phyloP scores from a whole-genome alignment of 1,139 yeast genomes.

The Geotrichum reessii region DNA sequence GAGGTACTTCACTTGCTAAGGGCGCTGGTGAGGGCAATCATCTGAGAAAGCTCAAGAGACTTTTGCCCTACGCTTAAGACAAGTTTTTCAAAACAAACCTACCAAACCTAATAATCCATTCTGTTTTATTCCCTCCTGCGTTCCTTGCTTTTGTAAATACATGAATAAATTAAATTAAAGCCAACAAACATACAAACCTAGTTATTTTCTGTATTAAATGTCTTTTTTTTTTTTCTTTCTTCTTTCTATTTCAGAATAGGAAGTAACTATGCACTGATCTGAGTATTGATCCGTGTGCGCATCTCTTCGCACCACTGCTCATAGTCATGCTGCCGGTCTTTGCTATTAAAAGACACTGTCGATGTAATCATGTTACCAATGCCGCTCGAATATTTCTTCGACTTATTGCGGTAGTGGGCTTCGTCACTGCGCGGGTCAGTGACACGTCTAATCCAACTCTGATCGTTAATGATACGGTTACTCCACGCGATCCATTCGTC shows the following conservation, averaged over 20 bases:
- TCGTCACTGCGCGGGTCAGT: slow-evolving; percentile 25
- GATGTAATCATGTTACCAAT: slow-evolving; percentile 31
- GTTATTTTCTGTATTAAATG: not conserved
- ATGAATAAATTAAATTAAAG: not conserved
- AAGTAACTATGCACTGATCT: not conserved
- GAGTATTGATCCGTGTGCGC: not conserved
- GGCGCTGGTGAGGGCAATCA: slow-evolving; percentile 45
- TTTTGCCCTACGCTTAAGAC: slow-evolving; percentile 34
- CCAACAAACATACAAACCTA: not conserved
- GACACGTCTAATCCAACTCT: slow-evolving; percentile 34
- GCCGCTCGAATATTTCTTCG: slow-evolving; percentile 26
- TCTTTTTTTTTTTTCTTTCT: not conserved
- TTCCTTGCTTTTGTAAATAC: not conserved
- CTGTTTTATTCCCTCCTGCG: not conserved
- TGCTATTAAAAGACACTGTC: slow-evolving; percentile 23
- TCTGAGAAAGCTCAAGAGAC: slow-evolving; percentile 49
- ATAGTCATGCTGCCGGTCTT: slow-evolving; percentile 22
- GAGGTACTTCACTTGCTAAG: slow-evolving; percentile 57
- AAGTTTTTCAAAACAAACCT: not conserved
- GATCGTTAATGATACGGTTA: slow-evolving; percentile 34
- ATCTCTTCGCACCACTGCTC: slow-evolving; percentile 23
- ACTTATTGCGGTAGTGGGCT: slow-evolving; percentile 21
- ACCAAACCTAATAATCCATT: not conserved
- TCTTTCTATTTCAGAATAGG: no score
- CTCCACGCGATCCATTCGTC: slow-evolving; percentile 37